Evolutionary conservation across 208 protist species (phyloP), one percentile per base, ranked within the genome.

Genomic region (Porcisia hertigi): DNA sequence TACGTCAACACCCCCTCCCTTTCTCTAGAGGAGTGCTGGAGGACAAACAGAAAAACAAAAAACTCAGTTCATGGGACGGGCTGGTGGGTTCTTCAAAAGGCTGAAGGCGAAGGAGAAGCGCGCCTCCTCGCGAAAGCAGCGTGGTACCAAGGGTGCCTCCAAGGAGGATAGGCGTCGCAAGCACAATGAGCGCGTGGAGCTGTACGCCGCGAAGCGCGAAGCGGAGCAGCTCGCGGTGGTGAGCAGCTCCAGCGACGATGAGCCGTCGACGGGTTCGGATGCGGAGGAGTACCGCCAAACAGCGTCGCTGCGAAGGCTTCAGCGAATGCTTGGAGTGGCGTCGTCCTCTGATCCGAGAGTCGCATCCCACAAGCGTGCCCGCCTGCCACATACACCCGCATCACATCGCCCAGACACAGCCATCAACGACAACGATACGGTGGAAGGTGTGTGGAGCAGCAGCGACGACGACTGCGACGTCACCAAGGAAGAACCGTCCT

Each of bases 81-180:
- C 90, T 1, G 90, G 88, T 34, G 92, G 92, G 2, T 96, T 96
- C 80, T 96, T 96, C 75, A 93, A 93, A 77, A 74, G 82, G 63
- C 82, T 96, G 3, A 93, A 94, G 80, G 84, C 87, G 36, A 94
- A 94, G 80, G 86, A 96, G 77, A 86, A 88, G 67, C 82, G 82
- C 36, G 53, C 72, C 25, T 85, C 80, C 3, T 86, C 83, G 36
- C 80, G 82, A 54, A 77, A 70, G 1, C 77, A 88, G 52, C 90
- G 92, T 36, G 92, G 92, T 14, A 94, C 92, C 23, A 96, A 92
- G 64, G 92, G 92, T 9, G 90, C 90, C 45, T 92, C 86, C 36
- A 93, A 92, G 72, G 90, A 96, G 69, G 90, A 93, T 12, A 83
- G 92, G 3, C 74, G 79, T 14, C 80, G 72, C 54, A 96, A 94